Percentiles rank a stretch among this genome's conserved stretches.
These are phyloP conservation scores for Eimeria maxima DNA, from an alignment of 169 alveolate genomes.

Conservation along the genomic window DNA sequence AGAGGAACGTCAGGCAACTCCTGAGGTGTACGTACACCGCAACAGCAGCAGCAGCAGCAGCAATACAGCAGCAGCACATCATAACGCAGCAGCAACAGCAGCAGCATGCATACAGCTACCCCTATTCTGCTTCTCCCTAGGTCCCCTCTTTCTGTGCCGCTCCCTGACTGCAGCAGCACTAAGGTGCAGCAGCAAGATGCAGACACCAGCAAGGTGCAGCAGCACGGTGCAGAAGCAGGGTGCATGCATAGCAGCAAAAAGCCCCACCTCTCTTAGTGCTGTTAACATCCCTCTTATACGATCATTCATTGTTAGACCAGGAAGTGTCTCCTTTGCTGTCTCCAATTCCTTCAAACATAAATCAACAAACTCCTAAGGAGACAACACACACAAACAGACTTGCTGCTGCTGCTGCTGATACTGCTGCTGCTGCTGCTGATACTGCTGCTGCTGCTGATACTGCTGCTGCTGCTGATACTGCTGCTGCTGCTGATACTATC, in stretches of 20 bases:
- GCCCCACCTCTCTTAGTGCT: slow-evolving; percentile 82
- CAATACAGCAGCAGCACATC: too few species aligned
- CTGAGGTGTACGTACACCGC: slow-evolving; percentile 65
- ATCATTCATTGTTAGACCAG: slow-evolving; percentile 78
- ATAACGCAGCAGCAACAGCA: not conserved
- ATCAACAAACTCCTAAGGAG: slow-evolving; percentile 35
- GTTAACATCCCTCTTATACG: slow-evolving; percentile 82
- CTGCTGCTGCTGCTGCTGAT: not conserved
- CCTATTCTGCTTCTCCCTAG: too few species aligned
- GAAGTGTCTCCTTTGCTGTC: slow-evolving; percentile 73
- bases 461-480: not conserved
- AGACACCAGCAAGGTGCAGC: slow-evolving; percentile 21
- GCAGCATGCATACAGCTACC: too few species aligned
- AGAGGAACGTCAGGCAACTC: slow-evolving; percentile 87
- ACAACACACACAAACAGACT: not conserved
- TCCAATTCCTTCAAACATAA: slow-evolving; percentile 40
- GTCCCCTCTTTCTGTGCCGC: too few species aligned
- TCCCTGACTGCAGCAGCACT: not conserved
- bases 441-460: not conserved
- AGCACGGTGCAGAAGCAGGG: not conserved
- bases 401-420: not conserved
- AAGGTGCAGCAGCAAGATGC: not conserved
- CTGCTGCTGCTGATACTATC: not conserved
- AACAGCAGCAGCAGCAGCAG: not conserved
- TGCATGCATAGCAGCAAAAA: not conserved